phyloP scores from a whole-genome alignment of 495 filamentous ascomycete genomes.

The Hyphodiscus hymeniophilus region DNA sequence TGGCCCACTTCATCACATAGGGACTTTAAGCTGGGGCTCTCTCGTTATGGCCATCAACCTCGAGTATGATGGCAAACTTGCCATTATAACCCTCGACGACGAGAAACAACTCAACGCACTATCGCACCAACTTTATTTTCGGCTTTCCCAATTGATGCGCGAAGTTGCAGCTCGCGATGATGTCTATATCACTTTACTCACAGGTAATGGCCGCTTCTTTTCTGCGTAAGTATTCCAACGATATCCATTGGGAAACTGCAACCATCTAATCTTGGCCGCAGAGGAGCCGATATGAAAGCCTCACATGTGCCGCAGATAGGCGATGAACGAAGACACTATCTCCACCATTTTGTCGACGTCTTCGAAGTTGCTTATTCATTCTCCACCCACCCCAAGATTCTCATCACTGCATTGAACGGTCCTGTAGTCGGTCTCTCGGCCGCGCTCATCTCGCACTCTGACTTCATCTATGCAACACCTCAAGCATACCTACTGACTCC shows the following conservation, averaged over 20 bases:
- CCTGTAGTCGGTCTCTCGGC: slow-evolving; percentile 87
- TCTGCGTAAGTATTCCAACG: slow-evolving; percentile 63
- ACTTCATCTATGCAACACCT: slow-evolving; percentile 87
- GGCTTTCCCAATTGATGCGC: slow-evolving; percentile 56
- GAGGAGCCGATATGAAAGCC: slow-evolving; percentile 69
- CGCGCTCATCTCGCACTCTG: slow-evolving; percentile 68
- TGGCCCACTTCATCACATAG: no score
- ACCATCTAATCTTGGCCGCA: slow-evolving; percentile 30
- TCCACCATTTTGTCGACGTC: slow-evolving; percentile 75
- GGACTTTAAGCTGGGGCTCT: no score
- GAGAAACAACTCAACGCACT: slow-evolving; percentile 87
- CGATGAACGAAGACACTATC: slow-evolving; percentile 42
- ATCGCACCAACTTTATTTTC: slow-evolving; percentile 63
- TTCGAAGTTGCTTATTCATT: slow-evolving; percentile 82
- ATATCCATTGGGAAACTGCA: neutral
- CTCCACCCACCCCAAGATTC: slow-evolving; percentile 92
- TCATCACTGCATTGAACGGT: slow-evolving; percentile 84
- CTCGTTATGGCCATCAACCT: no score
- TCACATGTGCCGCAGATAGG: slow-evolving; percentile 26
- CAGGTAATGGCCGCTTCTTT: slow-evolving; percentile 84
- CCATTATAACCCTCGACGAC: slow-evolving; percentile 82
- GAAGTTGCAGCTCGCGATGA: slow-evolving; percentile 70
- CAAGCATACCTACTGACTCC: slow-evolving; percentile 85
- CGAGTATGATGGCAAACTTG: slow-evolving; percentile 59
- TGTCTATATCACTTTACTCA: slow-evolving; percentile 79